phyloP scores from a whole-genome alignment of 306 rosid genomes.

The Comarum palustre region DNA sequence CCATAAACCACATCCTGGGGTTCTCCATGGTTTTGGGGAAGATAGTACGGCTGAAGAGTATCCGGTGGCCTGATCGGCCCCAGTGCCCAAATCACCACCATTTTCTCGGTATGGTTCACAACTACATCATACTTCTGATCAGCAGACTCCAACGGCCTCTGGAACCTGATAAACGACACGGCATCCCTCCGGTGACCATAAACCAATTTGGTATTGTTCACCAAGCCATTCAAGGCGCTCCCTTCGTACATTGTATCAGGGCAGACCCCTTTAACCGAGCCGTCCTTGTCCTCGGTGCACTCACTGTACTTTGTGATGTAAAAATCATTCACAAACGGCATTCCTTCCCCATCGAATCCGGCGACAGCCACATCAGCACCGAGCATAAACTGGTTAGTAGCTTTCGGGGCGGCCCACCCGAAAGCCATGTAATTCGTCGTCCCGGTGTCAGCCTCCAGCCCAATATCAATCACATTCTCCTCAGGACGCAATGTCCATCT shows the following conservation, averaged over 20 bases:
- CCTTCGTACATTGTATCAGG: constrained; percentile 66
- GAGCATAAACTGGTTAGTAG: constrained; percentile 55
- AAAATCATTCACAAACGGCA: constrained; percentile 73
- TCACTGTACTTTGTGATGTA: constrained; percentile 66
- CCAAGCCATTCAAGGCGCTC: constrained; percentile 32
- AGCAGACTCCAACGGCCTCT: constrained; percentile 53
- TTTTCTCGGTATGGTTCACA: constrained; percentile 44
- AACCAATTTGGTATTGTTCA: constrained; percentile 55
- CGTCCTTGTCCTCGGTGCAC: constrained; percentile 46
- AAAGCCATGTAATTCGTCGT: constrained; percentile 74
- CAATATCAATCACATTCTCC: constrained; percentile 56
- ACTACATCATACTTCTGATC: constrained; percentile 62
- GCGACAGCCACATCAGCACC: constrained; percentile 76
- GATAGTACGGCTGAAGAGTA: constrained; percentile 59
- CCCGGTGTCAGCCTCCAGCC: constrained; percentile 74
- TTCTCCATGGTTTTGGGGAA: constrained; percentile 81
- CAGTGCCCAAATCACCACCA: constrained; percentile 85
- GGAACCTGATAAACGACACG: constrained; percentile 60
- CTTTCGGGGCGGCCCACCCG: constrained; percentile 71
- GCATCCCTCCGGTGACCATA: constrained; percentile 80
- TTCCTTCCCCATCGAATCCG: constrained; percentile 66
- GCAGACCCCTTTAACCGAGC: constrained; percentile 68
- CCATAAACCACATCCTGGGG: constrained; percentile 43
- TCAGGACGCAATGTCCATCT: constrained; percentile 64
- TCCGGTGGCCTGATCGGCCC: constrained; percentile 78